phyloP scores from a whole-genome alignment of 768 basidiomycete genomes.

The Suillus placidus region DNA sequence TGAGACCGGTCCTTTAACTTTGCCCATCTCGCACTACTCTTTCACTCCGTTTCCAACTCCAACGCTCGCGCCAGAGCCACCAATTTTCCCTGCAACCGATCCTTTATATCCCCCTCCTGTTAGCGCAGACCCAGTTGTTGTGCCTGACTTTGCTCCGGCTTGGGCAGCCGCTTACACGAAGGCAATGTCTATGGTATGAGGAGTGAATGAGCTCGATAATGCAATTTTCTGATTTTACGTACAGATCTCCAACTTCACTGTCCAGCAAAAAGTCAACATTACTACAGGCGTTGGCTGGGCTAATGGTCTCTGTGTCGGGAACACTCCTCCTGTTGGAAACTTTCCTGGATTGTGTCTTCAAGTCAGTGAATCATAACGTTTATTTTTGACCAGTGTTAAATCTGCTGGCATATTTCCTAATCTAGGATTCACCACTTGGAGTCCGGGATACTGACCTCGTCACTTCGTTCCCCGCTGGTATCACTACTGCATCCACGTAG shows the following conservation, averaged over 20 bases:
- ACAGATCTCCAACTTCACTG: slow-evolving; percentile 50
- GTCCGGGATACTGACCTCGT: slow-evolving; percentile 75
- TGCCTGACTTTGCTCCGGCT: slow-evolving; percentile 51
- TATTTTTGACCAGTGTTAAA: background rate
- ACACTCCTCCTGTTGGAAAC: slow-evolving; percentile 53
- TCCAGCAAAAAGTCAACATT: slow-evolving; percentile 67
- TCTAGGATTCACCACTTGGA: slow-evolving; percentile 75
- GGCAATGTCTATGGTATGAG: slow-evolving; percentile 55
- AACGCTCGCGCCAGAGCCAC: slow-evolving; percentile 52
- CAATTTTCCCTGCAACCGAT: slow-evolving; percentile 55
- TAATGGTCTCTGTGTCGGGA: slow-evolving; percentile 70
- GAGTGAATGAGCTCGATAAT: slow-evolving; percentile 47
- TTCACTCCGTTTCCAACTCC: slow-evolving; percentile 69
- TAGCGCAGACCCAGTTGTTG: slow-evolving; percentile 36
- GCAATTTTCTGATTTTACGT: slow-evolving; percentile 41
- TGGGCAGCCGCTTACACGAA: slow-evolving; percentile 64
- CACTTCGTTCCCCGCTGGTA: slow-evolving; percentile 81
- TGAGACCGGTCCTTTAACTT: slow-evolving; percentile 28
- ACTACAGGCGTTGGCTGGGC: slow-evolving; percentile 58
- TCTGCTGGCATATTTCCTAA: background rate
- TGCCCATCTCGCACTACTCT: slow-evolving; percentile 44
- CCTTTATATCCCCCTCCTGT: slow-evolving; percentile 62
- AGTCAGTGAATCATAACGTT: slow-evolving; percentile 33
- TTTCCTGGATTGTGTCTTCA: slow-evolving; percentile 78
- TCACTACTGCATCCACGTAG: slow-evolving; percentile 82